These are phyloP conservation scores for Gypsophila paniculata DNA, from an alignment of 179 eudicot genomes.

Conservation along the genomic window DNA sequence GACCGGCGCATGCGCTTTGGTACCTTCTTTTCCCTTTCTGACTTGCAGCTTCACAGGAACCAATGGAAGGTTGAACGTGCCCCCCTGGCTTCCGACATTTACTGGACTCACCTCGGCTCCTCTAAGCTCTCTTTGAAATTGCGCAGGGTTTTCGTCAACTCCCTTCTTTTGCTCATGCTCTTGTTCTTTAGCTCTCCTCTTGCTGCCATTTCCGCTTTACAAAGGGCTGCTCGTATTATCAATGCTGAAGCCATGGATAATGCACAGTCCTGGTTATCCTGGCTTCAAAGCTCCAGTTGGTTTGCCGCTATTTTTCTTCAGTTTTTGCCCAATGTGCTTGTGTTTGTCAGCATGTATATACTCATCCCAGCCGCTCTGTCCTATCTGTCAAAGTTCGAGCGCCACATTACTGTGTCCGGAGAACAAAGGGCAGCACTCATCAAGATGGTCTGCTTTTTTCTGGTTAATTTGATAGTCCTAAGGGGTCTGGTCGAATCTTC, in stretches of 20 bases:
- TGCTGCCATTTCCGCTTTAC: slow-evolving; percentile 79
- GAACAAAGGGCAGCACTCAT: slow-evolving; percentile 92
- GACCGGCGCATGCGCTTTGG: slow-evolving; percentile 73
- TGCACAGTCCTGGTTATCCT: slow-evolving; percentile 84
- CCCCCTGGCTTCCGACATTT: slow-evolving; percentile 84
- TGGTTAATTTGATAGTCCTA: slow-evolving; percentile 78
- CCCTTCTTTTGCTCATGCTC: slow-evolving; percentile 75
- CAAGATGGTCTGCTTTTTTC: slow-evolving; percentile 94
- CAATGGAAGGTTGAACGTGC: slow-evolving; percentile 97
- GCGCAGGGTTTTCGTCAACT: slow-evolving; percentile 70
- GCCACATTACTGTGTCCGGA: slow-evolving; percentile 81
- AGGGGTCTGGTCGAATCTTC: slow-evolving; percentile 93
- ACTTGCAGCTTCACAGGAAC: slow-evolving; percentile 82
- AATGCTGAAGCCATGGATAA: slow-evolving; percentile 94
- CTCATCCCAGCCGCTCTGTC: slow-evolving; percentile 83
- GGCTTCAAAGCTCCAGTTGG: slow-evolving; percentile 95
- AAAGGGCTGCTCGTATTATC: slow-evolving; percentile 74
- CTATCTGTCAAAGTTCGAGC: slow-evolving; percentile 81
- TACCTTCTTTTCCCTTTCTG: slow-evolving; percentile 74
- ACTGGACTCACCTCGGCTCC: slow-evolving; percentile 94
- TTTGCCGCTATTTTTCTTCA: slow-evolving; percentile 72
- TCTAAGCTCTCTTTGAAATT: slow-evolving; percentile 58
- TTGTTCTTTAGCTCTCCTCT: slow-evolving; percentile 92
- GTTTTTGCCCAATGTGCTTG: slow-evolving; percentile 93
- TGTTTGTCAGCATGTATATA: slow-evolving; percentile 94